These are phyloP conservation scores for Saxophila tyrrhenica DNA, from an alignment of 495 filamentous ascomycete species.

Conservation along the genomic window DNA sequence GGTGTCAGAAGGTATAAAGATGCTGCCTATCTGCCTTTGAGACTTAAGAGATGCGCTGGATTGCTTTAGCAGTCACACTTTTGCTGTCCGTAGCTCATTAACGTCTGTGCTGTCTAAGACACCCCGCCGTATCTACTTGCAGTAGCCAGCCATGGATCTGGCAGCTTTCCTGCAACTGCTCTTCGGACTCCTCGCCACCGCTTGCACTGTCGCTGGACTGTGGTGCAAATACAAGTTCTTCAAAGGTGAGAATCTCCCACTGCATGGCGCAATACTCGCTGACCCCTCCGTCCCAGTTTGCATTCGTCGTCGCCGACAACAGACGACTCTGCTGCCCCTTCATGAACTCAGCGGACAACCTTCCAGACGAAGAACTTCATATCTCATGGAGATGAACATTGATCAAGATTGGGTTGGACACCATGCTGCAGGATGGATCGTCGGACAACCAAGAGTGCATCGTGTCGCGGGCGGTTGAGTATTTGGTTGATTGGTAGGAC, in stretches of 20 bases:
- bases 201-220: background rate
- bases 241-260: background rate
- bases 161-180: constrained; percentile 1
- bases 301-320: background rate
- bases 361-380: background rate
- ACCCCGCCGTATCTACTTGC: no score
- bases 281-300: background rate
- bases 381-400: background rate
- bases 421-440: background rate
- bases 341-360: background rate
- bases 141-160: no score
- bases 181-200: constrained; percentile 2
- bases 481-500: no score
- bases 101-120: no score
- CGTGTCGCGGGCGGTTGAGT: background rate
- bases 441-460: background rate
- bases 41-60: no score
- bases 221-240: background rate
- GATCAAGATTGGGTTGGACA: background rate
- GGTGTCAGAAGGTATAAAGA: no score
- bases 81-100: no score
- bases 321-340: background rate
- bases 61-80: no score
- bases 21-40: no score
- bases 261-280: background rate